Evolutionary conservation across 495 filamentous ascomycete genomes (phyloP), one percentile per base, ranked within the genome.

Genomic region (Aspergillus homomorphus): DNA sequence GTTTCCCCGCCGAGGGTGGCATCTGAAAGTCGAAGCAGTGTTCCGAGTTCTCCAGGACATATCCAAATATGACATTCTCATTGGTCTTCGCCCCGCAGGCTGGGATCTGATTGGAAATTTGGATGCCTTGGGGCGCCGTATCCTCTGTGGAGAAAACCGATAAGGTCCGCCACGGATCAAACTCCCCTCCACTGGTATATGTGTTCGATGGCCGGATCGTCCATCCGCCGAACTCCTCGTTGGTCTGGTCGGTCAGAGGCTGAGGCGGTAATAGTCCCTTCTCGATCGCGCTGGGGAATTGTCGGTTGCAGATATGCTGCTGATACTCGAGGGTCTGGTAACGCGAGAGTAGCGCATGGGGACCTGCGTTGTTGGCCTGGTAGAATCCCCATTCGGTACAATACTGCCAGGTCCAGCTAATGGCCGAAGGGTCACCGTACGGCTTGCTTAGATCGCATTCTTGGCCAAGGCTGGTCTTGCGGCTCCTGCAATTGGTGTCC

Each of bases 381-480:
- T 78, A 79, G 61, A 73, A 80, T 41, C 83, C 84, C 73, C 76
- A 85, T 65, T 85, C 77, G 12, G 80, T 80, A 67, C 84, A 86
- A 62, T 80, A 84, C 62, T 85, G 82, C 82, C 82, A 87, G 8
- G 68, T 77, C 84, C 84, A 87, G 51, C 73, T 70, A 51, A 84
- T 77, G 9, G 59, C 54, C 44, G 70, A 67, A 0, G 78, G 63
- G 19, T 78, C 73, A 18, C 62, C 62, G 30, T 70, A 62, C 4
- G 53, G 55, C n/a, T 69, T 63, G 26, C 73, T 69, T 30, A 85
- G 57, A 16, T 70, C 58, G 60, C 82, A 85, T 1, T 72, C 64
- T 0, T 69, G 59, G 0, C 63, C 61, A 14, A 49, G 12, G 12
- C 59, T 61, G 4, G 53, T 33, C 45, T 81, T 68, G 3, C 78